Percentiles rank a stretch among this genome's conserved stretches.
These are phyloP conservation scores for Nannizziopsis arthrosporioides DNA, from an alignment of 2,329 filamentous ascomycete genomes.

Conservation along the genomic window DNA sequence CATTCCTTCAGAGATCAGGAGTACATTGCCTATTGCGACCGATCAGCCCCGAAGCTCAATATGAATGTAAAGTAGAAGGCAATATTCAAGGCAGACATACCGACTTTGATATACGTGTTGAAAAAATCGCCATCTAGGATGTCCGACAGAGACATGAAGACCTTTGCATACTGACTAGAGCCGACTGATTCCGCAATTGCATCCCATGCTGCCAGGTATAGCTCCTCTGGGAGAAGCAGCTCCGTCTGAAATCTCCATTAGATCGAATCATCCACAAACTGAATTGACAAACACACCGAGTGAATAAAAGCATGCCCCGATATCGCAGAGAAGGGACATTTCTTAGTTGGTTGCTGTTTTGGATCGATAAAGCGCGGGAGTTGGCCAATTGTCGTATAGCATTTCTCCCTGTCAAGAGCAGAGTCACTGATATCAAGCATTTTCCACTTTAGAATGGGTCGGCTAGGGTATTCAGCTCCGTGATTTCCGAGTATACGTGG, in stretches of 20 bases:
- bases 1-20: constrained; percentile 73
- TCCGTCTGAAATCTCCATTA: constrained; percentile 37
- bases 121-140: constrained; percentile 67
- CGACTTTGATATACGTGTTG: constrained; percentile 69
- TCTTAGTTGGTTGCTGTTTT: constrained; percentile 57
- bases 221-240: constrained; percentile 57
- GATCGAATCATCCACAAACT: neutral
- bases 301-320: constrained; percentile 55
- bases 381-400: constrained; percentile 58
- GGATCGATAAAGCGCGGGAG: constrained; percentile 59
- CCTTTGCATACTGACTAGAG: constrained; percentile 49
- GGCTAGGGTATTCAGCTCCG: neutral
- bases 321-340: constrained; percentile 64
- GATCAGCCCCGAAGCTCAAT: constrained; percentile 10
- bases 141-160: constrained; percentile 61
- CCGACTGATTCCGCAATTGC: constrained; percentile 38
- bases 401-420: constrained; percentile 44
- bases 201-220: constrained; percentile 44
- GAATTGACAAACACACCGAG: constrained; percentile 39
- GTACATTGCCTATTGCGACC: constrained; percentile 50
- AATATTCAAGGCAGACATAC: constrained; percentile 34
- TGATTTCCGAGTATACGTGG: neutral
- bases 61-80: neutral
- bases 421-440: constrained; percentile 38
- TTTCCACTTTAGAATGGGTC: neutral